Evolutionary conservation across 352 stramenopile species (phyloP).

Genomic region (Globisporangium viniferum): DNA sequence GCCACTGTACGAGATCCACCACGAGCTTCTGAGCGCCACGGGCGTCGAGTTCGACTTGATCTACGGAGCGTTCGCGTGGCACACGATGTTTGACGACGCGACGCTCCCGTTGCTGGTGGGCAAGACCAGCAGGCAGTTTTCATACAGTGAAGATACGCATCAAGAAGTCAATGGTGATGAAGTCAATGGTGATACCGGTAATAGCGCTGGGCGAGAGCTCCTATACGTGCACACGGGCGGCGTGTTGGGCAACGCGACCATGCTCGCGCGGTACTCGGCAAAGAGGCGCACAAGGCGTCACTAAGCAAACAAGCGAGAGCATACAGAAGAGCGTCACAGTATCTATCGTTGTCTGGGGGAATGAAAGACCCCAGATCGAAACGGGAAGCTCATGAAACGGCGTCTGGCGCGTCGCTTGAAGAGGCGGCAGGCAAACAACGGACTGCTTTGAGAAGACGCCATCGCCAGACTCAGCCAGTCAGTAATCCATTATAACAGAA

Average conservation of each 20-base stretch:
- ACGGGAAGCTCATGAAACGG: conserved; percentile 8
- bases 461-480: background rate
- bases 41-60: conserved; percentile 72
- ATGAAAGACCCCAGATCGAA: background rate
- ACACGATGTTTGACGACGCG: conserved; percentile 64
- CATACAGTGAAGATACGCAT: background rate
- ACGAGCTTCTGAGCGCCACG: conserved; percentile 57
- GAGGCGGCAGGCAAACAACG: background rate
- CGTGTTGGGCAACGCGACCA: conserved; percentile 66
- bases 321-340: background rate
- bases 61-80: conserved; percentile 74
- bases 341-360: background rate
- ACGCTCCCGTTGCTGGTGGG: conserved; percentile 33
- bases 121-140: background rate
- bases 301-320: background rate
- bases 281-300: conserved; percentile 19
- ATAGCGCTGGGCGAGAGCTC: conserved; percentile 31
- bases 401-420: conserved; percentile 7
- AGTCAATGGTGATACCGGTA: no score
- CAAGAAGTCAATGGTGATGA: background rate
- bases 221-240: conserved; percentile 83
- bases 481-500: background rate
- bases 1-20: conserved; percentile 53
- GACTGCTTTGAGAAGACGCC: background rate
- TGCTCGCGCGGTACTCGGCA: conserved; percentile 56